phyloP scores from a whole-genome alignment of 2,329 filamentous ascomycete genomes.

The Colletotrichum salicis region DNA sequence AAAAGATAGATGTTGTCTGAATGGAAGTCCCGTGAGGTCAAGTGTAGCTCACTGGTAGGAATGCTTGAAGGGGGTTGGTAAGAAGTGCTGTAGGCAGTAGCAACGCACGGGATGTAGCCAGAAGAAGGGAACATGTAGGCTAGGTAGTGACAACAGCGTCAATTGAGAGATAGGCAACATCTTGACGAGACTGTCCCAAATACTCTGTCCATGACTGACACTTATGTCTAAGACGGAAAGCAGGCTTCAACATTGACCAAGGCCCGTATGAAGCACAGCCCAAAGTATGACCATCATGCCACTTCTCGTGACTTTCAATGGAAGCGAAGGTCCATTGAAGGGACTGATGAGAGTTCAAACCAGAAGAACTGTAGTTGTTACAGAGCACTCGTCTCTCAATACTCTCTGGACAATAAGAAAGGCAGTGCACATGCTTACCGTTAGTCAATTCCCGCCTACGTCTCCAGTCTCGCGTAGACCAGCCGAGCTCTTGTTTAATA shows the following conservation, averaged over 20 bases:
- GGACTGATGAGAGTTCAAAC: neutral
- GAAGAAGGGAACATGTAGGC: neutral
- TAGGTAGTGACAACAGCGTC: neutral
- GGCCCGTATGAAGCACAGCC: neutral
- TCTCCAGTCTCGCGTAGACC: neutral
- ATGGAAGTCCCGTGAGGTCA: neutral
- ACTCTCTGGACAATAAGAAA: neutral
- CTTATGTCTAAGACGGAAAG: neutral
- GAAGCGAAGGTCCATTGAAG: neutral
- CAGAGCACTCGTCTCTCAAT: neutral
- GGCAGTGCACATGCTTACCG: neutral
- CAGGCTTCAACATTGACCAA: neutral
- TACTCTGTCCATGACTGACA: neutral
- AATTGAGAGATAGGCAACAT: neutral
- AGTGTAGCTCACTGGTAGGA: neutral
- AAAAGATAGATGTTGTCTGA: neutral
- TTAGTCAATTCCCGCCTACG: neutral
- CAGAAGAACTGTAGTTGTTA: neutral
- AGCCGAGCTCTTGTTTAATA: neutral
- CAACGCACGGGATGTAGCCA: neutral
- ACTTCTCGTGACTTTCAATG: neutral
- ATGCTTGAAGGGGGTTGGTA: neutral
- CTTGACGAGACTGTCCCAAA: neutral
- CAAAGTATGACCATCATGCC: neutral
- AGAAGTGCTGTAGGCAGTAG: neutral